Evolutionary conservation across 2,329 filamentous ascomycete genomes (phyloP).

Genomic region (Fusarium redolens): DNA sequence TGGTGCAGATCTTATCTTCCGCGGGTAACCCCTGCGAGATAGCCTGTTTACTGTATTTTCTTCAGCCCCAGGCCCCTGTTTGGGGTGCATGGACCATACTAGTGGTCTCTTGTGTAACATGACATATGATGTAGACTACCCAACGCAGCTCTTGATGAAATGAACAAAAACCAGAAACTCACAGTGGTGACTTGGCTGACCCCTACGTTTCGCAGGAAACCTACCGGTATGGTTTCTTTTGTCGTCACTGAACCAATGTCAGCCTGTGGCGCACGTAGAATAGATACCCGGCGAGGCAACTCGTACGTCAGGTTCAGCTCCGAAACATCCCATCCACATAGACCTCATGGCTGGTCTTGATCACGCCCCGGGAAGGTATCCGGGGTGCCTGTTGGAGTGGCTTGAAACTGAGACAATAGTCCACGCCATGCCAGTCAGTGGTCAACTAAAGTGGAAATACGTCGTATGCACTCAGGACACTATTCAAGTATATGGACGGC

Average conservation of each 20-base stretch:
- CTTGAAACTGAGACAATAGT: slow-evolving; percentile 31
- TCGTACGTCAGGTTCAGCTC: neutral
- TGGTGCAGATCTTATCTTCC: slow-evolving; percentile 7
- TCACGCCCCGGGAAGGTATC: slow-evolving; percentile 1
- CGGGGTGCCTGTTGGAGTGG: slow-evolving; percentile 1
- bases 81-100: neutral
- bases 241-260: too few relatives aligned
- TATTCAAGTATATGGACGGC: neutral
- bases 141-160: neutral
- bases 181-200: neutral
- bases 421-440: slow-evolving; percentile 6
- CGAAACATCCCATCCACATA: neutral
- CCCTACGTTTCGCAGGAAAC: neutral
- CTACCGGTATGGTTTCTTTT: neutral
- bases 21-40: neutral
- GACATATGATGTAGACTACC: slow-evolving; percentile 11
- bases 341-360: neutral
- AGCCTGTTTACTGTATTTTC: neutral
- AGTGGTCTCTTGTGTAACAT: slow-evolving; percentile 14
- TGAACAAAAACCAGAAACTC: neutral
- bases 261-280: neutral
- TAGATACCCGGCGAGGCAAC: neutral
- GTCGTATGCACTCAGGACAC: neutral
- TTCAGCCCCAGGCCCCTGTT: neutral
- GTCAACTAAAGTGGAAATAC: slow-evolving; percentile 10